Evolutionary conservation across 495 filamentous ascomycete species (phyloP).

Genomic region (Xylaria cubensis): DNA sequence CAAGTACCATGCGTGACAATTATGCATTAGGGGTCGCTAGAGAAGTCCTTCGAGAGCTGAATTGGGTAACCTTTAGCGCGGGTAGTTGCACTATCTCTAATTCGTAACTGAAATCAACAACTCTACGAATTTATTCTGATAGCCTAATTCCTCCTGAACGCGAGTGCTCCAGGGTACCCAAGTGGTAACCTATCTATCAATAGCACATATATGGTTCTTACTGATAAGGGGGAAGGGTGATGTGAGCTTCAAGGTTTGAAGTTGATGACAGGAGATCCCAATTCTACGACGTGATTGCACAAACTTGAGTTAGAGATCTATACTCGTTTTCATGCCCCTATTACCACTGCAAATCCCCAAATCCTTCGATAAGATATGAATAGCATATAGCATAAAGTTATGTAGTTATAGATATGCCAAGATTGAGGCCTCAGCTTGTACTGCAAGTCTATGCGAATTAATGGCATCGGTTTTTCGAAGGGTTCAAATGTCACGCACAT

Average conservation of each 20-base stretch:
- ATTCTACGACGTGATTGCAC: constrained; percentile 11
- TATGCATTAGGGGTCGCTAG: neutral
- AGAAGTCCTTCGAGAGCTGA: neutral
- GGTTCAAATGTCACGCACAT: neutral
- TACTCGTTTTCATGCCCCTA: neutral
- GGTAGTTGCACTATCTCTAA: neutral
- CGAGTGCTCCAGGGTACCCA: neutral
- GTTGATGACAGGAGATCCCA: constrained; percentile 23
- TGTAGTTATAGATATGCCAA: neutral
- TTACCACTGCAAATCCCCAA: neutral
- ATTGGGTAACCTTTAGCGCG: neutral
- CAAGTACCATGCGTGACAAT: neutral
- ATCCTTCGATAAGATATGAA: constrained; percentile 12
- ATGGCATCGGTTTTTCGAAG: neutral
- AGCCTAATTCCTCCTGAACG: neutral
- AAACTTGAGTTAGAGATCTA: neutral
- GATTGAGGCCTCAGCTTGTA: neutral
- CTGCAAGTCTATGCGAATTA: neutral
- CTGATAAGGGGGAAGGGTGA: neutral
- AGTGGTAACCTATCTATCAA: constrained; percentile 10
- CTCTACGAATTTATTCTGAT: neutral
- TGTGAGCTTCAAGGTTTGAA: constrained; percentile 3
- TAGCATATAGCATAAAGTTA: constrained; percentile 8
- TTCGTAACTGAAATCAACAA: constrained; percentile 7
- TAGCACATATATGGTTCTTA: constrained; percentile 12